Base-by-base conservation (phyloP, 164 flowering plant species). In the Cinnamomum chago region DNA sequence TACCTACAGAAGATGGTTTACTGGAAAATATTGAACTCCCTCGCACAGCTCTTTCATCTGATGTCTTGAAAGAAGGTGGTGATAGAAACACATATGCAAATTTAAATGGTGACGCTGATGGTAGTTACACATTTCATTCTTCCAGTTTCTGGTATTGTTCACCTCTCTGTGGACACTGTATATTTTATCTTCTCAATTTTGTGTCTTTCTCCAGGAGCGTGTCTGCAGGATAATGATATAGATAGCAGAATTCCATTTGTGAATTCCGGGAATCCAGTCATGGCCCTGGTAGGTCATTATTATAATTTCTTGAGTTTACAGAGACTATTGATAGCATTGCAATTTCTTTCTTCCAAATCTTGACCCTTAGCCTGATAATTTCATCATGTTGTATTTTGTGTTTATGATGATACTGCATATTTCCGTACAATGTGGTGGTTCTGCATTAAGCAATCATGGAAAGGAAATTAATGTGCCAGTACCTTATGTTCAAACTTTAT, bases 221-320 rank as follows among this genome's bases (percentile, higher is more conserved):
- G 75, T 71, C 72, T 70, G 55, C 80, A 81, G 77, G 87, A 75
- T 27, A 67, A 70, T 74, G 87, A 84, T 70, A 73, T 80, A 67
- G 92, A 89, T 62, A 81, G 76, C 70, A 80, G 86, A 71, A 83
- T 95, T n/a, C 99, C 98, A 2, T 96, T 96, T 88, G 88, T 82
- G 68, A 88, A 88, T 77, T 90, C 92, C 68, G 86, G 82, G 60
- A 96, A 96, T 87, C 98, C 98, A 67, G 94, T 92, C 47, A 94
- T 96, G 98, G 71, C 92, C 51, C 78, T 91, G 97, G 99, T 96
- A 84, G 7, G 90, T 86, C 65, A 27, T 73, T 70, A 20, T 64
- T 23, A 4, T 58, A 35, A 27, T 74, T 24, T 73, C 24, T 18
- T 28, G 17, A 64, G 13, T 70, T 52, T 51, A 25, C 22, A 70